Conservation (phyloP, 257 asterid genomes). For the Scutellaria minor region DNA sequence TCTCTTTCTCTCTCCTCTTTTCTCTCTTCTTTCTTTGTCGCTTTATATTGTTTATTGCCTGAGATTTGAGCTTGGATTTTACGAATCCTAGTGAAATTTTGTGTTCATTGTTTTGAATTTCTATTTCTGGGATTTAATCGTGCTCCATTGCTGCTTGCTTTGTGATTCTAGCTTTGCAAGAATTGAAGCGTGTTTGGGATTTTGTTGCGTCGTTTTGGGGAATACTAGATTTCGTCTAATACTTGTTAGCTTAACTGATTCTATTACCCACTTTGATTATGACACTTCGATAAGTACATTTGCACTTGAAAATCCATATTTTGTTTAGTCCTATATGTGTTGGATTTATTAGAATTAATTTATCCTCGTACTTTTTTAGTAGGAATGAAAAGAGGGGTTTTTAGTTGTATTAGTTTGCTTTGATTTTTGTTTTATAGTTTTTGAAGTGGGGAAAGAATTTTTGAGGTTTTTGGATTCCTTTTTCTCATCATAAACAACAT, state of each 20-base stretch:
- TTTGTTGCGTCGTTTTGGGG: not conserved
- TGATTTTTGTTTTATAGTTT: not conserved
- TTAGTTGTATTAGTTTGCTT: not conserved
- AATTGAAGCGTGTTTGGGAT: slow-evolving; percentile 11
- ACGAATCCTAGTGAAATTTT: slow-evolving; percentile 24
- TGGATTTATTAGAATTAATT: not conserved
- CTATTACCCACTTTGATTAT: not conserved
- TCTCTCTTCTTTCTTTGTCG: not conserved
- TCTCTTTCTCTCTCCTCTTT: not conserved
- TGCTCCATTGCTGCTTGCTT: slow-evolving; percentile 3
- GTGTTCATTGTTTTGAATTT: not conserved
- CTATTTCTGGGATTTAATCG: not conserved
- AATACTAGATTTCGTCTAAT: not conserved
- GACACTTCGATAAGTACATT: slow-evolving; percentile 1
- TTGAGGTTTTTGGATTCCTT: not conserved
- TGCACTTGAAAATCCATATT: not conserved
- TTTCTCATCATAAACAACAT: not conserved
- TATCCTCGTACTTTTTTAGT: not conserved
- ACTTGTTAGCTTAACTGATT: not conserved
- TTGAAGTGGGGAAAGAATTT: not conserved
- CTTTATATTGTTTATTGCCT: not conserved
- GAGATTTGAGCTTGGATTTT: slow-evolving; percentile 23
- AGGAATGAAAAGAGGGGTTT: not conserved
- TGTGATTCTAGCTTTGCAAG: not conserved
- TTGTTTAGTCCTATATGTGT: not conserved